Evolutionary conservation across 1,139 yeast genomes (phyloP), one percentile per base, ranked within the genome.

Genomic region (Protomyces macrosporus): DNA sequence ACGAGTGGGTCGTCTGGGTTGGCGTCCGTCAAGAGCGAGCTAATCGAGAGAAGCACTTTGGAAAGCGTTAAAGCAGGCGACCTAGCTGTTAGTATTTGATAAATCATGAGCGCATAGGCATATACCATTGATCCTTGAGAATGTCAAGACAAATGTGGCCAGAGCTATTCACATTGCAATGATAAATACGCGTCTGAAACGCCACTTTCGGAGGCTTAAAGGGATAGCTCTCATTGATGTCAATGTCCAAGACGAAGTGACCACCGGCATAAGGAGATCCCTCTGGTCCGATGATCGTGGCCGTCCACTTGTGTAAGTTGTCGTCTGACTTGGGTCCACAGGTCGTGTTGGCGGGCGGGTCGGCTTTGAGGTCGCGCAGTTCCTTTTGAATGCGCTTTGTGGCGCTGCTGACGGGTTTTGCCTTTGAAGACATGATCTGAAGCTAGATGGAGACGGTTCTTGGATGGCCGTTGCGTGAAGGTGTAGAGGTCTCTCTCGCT

Each of bases 121-220:
- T 32, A 42, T 42, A 42, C 62, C 62, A 58, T 36, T 58, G 62
- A 45, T 58, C 66, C 70, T 78, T 77, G 67, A 78, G 75, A 66
- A 82, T 82, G 70, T 82, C 84, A 55, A 82, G 72, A 71, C 85
- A 82, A 68, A 83, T 83, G 72, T 84, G 82, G 54, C 90, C 90
- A 67, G 81, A 77, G 76, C 82, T 79, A 71, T 84, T 86, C 68
- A 85, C 85, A 72, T 86, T 85, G 66, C 90, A 90, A 70, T 86
- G 90, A 78, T 84, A 85, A 77, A 85, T 84, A 64, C 86, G 86
- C 56, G 86, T 80, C 53, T 79, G 78, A 74, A 86, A 86, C 68
- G 79, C 81, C 70, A 86, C 79, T 67, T 76, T 78, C 45, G 88
- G 88, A 30, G 88, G 84, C 51, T 77, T 75, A 72, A 81, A 84